phyloP scores from a whole-genome alignment of 371 early-diverging fungal species.

The Coemansia sp. region DNA sequence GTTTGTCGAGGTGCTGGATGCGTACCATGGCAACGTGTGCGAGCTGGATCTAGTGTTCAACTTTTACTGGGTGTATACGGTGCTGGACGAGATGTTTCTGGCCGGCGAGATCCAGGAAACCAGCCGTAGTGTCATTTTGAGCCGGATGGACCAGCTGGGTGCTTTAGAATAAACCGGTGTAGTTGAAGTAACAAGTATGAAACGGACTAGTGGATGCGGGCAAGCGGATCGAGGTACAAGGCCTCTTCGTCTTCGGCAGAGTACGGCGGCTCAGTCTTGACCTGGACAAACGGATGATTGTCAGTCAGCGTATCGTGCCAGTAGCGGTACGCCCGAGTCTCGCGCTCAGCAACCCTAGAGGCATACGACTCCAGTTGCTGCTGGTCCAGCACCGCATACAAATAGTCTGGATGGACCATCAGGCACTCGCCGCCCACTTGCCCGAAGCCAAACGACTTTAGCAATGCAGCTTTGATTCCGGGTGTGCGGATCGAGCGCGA shows the following conservation, averaged over 20 bases:
- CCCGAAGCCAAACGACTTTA: slow-evolving; percentile 97
- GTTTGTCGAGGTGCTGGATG: slow-evolving; percentile 97
- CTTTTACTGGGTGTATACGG: slow-evolving; percentile 96
- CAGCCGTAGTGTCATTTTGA: slow-evolving; percentile 59
- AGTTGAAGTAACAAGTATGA: background rate
- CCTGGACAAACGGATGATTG: slow-evolving; percentile 77
- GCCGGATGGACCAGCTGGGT: slow-evolving; percentile 40
- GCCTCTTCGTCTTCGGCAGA: slow-evolving; percentile 73
- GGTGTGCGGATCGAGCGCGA: slow-evolving; percentile 87
- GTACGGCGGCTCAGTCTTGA: slow-evolving; percentile 91
- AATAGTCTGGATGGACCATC: slow-evolving; percentile 89
- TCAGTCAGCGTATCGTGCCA: slow-evolving; percentile 87
- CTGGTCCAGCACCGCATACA: slow-evolving; percentile 73
- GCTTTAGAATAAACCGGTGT: slow-evolving; percentile 22
- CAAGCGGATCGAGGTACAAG: slow-evolving; percentile 87
- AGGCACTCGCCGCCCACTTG: slow-evolving; percentile 95
- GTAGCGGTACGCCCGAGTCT: slow-evolving; percentile 83
- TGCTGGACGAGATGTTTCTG: slow-evolving; percentile 95
- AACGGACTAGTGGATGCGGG: slow-evolving; percentile 52
- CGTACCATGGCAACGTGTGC: slow-evolving; percentile 97
- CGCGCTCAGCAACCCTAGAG: slow-evolving; percentile 65
- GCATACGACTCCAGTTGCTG: slow-evolving; percentile 72
- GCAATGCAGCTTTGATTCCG: slow-evolving; percentile 90
- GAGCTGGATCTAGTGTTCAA: slow-evolving; percentile 97
- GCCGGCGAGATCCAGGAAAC: slow-evolving; percentile 98